These are phyloP conservation scores for Candida anutae DNA, from an alignment of 1,139 yeast genomes.

Conservation along the genomic window DNA sequence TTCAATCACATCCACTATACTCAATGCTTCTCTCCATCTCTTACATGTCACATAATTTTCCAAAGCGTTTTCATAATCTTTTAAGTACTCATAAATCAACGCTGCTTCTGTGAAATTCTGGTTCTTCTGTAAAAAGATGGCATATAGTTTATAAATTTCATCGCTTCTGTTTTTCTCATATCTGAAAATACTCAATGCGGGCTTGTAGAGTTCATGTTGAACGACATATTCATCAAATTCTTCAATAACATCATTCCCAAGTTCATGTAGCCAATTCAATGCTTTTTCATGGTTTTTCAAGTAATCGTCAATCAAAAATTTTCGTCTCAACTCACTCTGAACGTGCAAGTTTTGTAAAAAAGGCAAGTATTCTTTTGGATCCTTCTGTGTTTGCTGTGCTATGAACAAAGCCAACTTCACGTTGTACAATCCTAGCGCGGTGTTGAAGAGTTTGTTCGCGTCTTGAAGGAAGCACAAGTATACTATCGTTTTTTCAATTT, in stretches of 20 bases:
- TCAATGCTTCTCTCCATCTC: constrained; percentile 79
- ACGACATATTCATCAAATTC: constrained; percentile 68
- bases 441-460: constrained; percentile 71
- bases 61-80: constrained; percentile 50
- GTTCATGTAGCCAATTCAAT: constrained; percentile 52
- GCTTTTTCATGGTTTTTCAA: constrained; percentile 66
- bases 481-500: constrained; percentile 58
- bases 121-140: constrained; percentile 46
- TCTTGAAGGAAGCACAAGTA: constrained; percentile 90
- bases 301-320: constrained; percentile 73
- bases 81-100: constrained; percentile 63
- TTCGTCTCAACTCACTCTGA: constrained; percentile 57
- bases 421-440: constrained; percentile 78
- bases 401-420: constrained; percentile 71
- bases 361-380: constrained; percentile 94
- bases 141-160: constrained; percentile 52
- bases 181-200: constrained; percentile 57
- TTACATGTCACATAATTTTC: constrained; percentile 62
- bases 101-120: constrained; percentile 69
- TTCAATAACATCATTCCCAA: constrained; percentile 37
- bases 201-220: constrained; percentile 64
- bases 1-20: constrained; percentile 41
- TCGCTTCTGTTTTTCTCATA: constrained; percentile 52
- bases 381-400: constrained; percentile 96
- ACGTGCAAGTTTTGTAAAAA: constrained; percentile 75